Base-by-base conservation (phyloP, 108 stramenopile species). In the Seminavis robusta region DNA sequence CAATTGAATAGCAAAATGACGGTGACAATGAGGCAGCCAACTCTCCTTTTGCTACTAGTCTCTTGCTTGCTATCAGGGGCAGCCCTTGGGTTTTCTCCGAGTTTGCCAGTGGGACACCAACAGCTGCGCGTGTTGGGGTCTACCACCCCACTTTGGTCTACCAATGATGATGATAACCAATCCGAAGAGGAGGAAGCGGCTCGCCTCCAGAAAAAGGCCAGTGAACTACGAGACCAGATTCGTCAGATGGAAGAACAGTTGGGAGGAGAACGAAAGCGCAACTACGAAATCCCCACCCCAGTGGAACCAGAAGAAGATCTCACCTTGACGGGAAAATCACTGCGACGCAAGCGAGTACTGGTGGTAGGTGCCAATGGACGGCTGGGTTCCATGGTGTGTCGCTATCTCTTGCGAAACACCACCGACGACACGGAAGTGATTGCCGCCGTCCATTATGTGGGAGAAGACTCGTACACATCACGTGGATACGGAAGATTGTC, bases 291-390 rank as follows among this genome's bases (percentile, higher is more conserved):
- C 5, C 40, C 50, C 21, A 33, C 47, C 0, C 17, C 26, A 11
- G 13, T 25, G 23, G 26, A 41, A 39, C 21, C n/a, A 47, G 51
- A 53, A 49, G 38, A 60, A 39, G 43, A 40, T 3, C 36, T 40
- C 30, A 50, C 55, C 19, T 21, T 33, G 4, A 42, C 46, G 13
- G 33, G 32, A 9, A 74, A 60, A 50, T 65, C 80, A 0, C 67
- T 90, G 33, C 53, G 56, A 19, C 68, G 76, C 28, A 86, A 82
- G 57, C 59, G 83, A 43, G 52, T 91, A 15, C 57, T 91, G 15
- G 71, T 91, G 44, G 63, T 77, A 6, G 90, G 90, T 16, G 90
- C 90, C 53, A 91, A 91, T 53, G 90, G 90, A 16, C 74, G 86
- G 8, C 48, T 91, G 16, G 90, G 90, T 20, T 73, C 69, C 54